Evolutionary conservation across 2,329 filamentous ascomycete genomes (phyloP), one percentile per base, ranked within the genome.

Genomic region (Geoglossum cookeanum): DNA sequence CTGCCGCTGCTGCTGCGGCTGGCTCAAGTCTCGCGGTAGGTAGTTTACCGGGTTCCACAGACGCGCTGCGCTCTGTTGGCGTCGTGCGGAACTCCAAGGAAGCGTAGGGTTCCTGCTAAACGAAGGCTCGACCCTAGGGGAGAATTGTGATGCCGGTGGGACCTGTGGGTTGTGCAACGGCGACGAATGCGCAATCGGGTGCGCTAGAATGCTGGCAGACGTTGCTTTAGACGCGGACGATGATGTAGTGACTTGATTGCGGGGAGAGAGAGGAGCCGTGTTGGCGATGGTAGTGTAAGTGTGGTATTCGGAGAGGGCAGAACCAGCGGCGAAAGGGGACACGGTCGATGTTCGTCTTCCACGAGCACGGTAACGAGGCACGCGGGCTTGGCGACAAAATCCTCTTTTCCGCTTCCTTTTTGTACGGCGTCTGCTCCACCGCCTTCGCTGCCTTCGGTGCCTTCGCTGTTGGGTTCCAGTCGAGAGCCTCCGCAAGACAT

Each of bases 41-140:
- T 78, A 74, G 65, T 82, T 81, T 64, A 79, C 72, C 42, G 79
- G 79, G 65, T 81, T 81, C 69, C 78, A 79, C 60, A 81, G 73
- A 58, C 77, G 72, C 57, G 76, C 54, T 11, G 54, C 39, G 39
- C 49, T 53, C 49, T 53, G 49, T 17, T 35, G 27, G 15, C 30
- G 49, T 22, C 49, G 49, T 30, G 37, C 15, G 3, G 49, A 35
- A 32, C 37, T 53, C 49, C 49, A 53, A 13, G 33, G 33, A 37
- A 35, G 49, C 32, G 15, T 17, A 35, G 49, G 6, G 49, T 17
- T 22, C 30, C 37, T 22, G 32, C 30, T 17, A 32, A 11, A 33
- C 6, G 49, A 9, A 35, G 30, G 22, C 15, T 37, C 30, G 15
- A 13, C 7, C 49, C 17, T 9, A 13, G 17, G 49, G n/a, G 35